Percentiles rank a stretch among this genome's conserved stretches.
Conservation (phyloP, 176 grass and related monocot genomes). For the Aegilops speltoides region DNA sequence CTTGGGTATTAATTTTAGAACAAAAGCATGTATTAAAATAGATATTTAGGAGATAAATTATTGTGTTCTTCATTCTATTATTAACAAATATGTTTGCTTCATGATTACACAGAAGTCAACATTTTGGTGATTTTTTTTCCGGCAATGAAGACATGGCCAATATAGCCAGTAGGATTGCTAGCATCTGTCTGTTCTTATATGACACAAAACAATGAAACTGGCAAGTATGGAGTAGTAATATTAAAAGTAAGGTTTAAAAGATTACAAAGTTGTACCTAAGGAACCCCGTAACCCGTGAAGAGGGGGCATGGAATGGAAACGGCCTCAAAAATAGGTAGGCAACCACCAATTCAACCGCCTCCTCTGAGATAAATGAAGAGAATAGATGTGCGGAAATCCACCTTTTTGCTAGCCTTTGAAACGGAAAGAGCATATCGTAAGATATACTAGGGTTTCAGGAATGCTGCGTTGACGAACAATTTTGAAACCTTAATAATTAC, state of each 20-base stretch:
- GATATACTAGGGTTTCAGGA: slow-evolving; percentile 27
- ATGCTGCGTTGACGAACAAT: not conserved
- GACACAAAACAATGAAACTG: slow-evolving; percentile 2
- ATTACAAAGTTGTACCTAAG: slow-evolving; percentile 56
- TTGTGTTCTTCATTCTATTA: not conserved
- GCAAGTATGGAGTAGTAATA: not conserved
- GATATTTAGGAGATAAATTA: not conserved
- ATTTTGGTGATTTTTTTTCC: not conserved
- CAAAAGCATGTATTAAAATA: not conserved
- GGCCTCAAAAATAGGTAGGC: slow-evolving; percentile 91
- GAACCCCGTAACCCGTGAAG: slow-evolving; percentile 84
- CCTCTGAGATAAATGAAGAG: slow-evolving; percentile 86
- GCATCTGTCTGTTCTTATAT: slow-evolving; percentile 2
- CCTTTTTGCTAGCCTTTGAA: slow-evolving; percentile 84
- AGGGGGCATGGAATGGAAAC: slow-evolving; percentile 73
- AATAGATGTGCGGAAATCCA: slow-evolving; percentile 96
- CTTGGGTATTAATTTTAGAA: not conserved
- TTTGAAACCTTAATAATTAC: slow-evolving; percentile 40
- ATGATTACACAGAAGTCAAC: not conserved
- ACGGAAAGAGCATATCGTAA: slow-evolving; percentile 26
- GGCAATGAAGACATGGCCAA: slow-evolving; percentile 6
- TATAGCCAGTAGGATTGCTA: not conserved
- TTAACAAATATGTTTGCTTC: not conserved
- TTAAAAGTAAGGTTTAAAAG: slow-evolving; percentile 15
- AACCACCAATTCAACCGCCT: slow-evolving; percentile 86